A percentile compares a stretch with the other conserved stretches of the same genome.
Evolutionary conservation across 2,329 filamentous ascomycete genomes (phyloP).

Genomic region (Alternaria sp.): DNA sequence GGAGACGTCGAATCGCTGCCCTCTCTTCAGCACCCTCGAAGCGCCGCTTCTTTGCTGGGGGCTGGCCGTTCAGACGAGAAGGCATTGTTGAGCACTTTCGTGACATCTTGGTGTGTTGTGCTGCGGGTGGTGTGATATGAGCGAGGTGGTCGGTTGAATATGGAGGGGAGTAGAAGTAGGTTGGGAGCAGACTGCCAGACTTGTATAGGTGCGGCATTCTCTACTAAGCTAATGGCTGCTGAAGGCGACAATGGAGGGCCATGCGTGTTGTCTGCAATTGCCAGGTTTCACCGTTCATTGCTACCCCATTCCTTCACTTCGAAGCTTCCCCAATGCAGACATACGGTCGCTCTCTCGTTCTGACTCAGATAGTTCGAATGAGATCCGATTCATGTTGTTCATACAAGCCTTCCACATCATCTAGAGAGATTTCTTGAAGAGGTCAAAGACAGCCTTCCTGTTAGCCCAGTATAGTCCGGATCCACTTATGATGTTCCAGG

Average conservation of each 20-base stretch:
- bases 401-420: no score
- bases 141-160: background rate
- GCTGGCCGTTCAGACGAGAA: background rate
- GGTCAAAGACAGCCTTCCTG: no score
- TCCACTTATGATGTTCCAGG: no score
- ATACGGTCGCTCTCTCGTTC: background rate
- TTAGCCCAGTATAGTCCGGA: no score
- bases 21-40: background rate
- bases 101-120: background rate
- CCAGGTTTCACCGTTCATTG: background rate
- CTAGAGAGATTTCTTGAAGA: no score
- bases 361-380: accelerated
- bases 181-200: background rate
- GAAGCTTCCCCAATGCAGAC: background rate
- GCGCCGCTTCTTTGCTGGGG: background rate
- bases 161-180: background rate
- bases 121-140: background rate
- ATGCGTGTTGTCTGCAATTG: background rate
- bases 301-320: background rate
- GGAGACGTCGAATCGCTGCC: background rate
- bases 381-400: background rate
- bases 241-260: background rate
- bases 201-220: background rate
- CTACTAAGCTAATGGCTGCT: background rate
- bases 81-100: background rate